Conservation (phyloP, 805 yeast species). For the Candida rishiriensis region DNA sequence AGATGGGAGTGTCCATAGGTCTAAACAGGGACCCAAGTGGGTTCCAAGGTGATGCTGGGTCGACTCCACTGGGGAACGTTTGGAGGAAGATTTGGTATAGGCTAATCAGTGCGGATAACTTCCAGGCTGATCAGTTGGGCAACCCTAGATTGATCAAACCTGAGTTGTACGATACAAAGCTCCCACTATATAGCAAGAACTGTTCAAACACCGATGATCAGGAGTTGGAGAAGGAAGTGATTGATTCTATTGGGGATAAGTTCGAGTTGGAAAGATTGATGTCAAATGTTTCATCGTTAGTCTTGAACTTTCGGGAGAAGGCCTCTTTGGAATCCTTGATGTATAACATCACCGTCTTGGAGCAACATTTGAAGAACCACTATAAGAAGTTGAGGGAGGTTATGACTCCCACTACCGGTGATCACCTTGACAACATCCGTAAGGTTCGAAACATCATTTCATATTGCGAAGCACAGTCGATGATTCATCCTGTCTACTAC, state of each 20-base stretch:
- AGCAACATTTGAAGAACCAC: constrained; percentile 25
- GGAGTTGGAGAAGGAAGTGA: constrained; percentile 38
- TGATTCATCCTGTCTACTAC: constrained; percentile 36
- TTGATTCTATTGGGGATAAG: constrained; percentile 29
- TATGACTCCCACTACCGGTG: constrained; percentile 21
- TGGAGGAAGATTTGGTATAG: constrained; percentile 59
- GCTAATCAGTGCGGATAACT: constrained; percentile 41
- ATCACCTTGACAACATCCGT: constrained; percentile 18
- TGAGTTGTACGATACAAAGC: constrained; percentile 45
- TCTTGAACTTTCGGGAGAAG: constrained; percentile 37
- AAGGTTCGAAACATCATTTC: constrained; percentile 20
- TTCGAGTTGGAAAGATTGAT: constrained; percentile 28
- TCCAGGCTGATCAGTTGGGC: constrained; percentile 45
- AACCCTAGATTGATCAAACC: constrained; percentile 37
- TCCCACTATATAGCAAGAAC: constrained; percentile 37
- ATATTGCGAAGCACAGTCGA: constrained; percentile 27
- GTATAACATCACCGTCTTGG: constrained; percentile 33
- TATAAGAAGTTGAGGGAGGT: constrained; percentile 29
- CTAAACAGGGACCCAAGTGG: constrained; percentile 62
- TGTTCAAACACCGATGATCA: constrained; percentile 35
- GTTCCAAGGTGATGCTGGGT: constrained; percentile 26
- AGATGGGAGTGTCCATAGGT: constrained; percentile 66
- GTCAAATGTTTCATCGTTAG: constrained; percentile 31
- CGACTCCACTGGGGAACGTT: constrained; percentile 34
- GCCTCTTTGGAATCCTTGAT: constrained; percentile 37